phyloP scores from a whole-genome alignment of 1,284 basidiomycete genomes.

The Schizopora paradoxa region DNA sequence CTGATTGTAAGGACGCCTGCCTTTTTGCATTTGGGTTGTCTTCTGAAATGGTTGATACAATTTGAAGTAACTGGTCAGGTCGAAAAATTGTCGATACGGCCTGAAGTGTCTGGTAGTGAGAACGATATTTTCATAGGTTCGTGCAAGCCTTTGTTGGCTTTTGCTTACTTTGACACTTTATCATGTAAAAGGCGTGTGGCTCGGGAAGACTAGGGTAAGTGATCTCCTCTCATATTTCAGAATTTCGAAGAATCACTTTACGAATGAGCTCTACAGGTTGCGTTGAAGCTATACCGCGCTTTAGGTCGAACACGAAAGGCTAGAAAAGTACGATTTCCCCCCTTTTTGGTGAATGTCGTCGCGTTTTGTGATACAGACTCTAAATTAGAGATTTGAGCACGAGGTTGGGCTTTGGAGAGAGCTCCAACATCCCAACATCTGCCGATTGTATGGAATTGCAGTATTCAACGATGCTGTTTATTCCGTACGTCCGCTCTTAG shows the following conservation, averaged over 20 bases:
- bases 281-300: slow-evolving; percentile 30
- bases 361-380: too few species aligned
- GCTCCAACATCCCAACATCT: slow-evolving; percentile 36
- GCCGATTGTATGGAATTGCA: slow-evolving; percentile 33
- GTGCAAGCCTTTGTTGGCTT: too few species aligned
- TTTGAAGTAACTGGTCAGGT: slow-evolving; percentile 43
- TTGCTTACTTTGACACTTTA: background rate
- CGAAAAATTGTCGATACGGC: slow-evolving; percentile 25
- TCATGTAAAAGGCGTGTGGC: slow-evolving; percentile 31
- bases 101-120: slow-evolving; percentile 31
- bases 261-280: slow-evolving; percentile 30
- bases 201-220: slow-evolving; percentile 29
- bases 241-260: background rate
- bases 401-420: slow-evolving; percentile 41
- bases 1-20: slow-evolving; percentile 31
- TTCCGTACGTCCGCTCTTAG: too few species aligned
- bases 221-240: too few species aligned
- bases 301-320: slow-evolving; percentile 29
- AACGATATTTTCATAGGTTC: slow-evolving; percentile 37
- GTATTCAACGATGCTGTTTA: slow-evolving; percentile 6
- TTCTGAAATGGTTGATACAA: background rate
- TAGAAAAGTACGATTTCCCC: slow-evolving; percentile 26
- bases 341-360: background rate
- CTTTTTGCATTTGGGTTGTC: background rate
- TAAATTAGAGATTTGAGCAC: slow-evolving; percentile 31